Conservation (phyloP, 2,329 filamentous ascomycete genomes). For the Aspergillus terreus region DNA sequence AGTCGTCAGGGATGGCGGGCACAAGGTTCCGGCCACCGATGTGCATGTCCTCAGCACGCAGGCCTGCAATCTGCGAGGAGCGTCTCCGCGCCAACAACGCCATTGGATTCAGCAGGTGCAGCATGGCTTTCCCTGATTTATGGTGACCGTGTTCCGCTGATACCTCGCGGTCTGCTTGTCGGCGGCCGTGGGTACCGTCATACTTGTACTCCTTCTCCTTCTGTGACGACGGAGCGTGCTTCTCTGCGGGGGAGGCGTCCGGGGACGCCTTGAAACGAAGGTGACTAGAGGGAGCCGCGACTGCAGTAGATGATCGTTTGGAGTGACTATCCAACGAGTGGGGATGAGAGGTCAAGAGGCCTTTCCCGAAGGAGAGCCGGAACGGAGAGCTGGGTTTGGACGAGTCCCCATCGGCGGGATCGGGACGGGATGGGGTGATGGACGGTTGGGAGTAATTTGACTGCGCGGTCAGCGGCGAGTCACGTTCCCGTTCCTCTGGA, state of each 20-base stretch:
- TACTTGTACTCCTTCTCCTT: conserved; percentile 22
- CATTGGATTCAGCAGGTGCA: conserved; percentile 60
- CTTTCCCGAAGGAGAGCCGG: conserved; percentile 32
- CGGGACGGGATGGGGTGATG: conserved; percentile 15
- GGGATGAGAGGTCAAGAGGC: conserved; percentile 19
- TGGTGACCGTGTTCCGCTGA: conserved; percentile 25
- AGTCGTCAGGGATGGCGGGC: conserved; percentile 56
- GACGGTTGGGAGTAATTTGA: conserved; percentile 26
- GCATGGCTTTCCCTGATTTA: conserved; percentile 46
- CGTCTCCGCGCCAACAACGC: conserved; percentile 55
- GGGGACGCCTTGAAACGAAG: conserved; percentile 27
- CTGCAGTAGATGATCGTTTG: conserved; percentile 27
- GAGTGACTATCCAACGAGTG: conserved; percentile 20
- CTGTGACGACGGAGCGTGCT: conserved; percentile 11
- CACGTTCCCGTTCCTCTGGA: conserved; percentile 24
- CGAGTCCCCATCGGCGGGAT: conserved; percentile 25
- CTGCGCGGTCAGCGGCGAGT: conserved; percentile 20
- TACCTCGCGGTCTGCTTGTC: conserved; percentile 26
- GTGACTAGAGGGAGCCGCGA: conserved; percentile 19
- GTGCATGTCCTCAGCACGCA: conserved; percentile 49
- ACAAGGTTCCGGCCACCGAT: conserved; percentile 48
- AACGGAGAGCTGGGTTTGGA: conserved; percentile 35
- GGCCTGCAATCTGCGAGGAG: conserved; percentile 49
- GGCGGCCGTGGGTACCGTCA: conserved; percentile 20
- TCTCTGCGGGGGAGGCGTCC: conserved; percentile 24